Conservation (phyloP, 495 filamentous ascomycete genomes). For the Melanomma pulvis-pyrius region DNA sequence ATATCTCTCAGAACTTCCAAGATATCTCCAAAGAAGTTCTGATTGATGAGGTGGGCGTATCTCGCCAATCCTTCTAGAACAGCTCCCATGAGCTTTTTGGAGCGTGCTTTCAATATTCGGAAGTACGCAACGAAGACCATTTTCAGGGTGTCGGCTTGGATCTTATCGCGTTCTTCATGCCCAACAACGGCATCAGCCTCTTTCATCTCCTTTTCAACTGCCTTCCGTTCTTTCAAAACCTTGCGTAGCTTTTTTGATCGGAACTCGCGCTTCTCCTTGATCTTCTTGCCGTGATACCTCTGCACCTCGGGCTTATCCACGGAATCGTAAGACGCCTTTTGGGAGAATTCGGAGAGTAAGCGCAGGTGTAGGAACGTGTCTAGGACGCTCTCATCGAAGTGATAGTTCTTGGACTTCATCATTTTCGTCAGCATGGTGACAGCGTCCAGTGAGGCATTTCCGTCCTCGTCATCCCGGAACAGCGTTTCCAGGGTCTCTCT, state of each 20-base stretch:
- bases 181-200: constrained; percentile 87
- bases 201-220: constrained; percentile 88
- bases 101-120: constrained; percentile 82
- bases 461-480: constrained; percentile 87
- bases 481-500: constrained; percentile 76
- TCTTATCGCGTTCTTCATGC: constrained; percentile 87
- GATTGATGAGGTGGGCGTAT: constrained; percentile 95
- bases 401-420: constrained; percentile 84
- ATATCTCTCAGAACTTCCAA: constrained; percentile 92
- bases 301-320: constrained; percentile 62
- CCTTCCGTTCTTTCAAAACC: constrained; percentile 77
- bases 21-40: constrained; percentile 96
- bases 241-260: constrained; percentile 76
- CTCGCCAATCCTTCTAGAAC: constrained; percentile 88
- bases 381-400: constrained; percentile 78
- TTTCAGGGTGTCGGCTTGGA: constrained; percentile 92
- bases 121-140: constrained; percentile 95
- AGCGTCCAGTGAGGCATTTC: constrained; percentile 81
- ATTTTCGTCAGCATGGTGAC: constrained; percentile 85
- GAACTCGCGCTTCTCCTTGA: constrained; percentile 73
- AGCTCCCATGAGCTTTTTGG: constrained; percentile 83
- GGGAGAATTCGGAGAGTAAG: constrained; percentile 80
- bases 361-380: constrained; percentile 91
- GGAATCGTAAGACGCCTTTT: constrained; percentile 74
- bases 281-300: constrained; percentile 58